phyloP scores from a whole-genome alignment of 371 early-diverging fungal genomes.

The Syncephalastrum racemosum region DNA sequence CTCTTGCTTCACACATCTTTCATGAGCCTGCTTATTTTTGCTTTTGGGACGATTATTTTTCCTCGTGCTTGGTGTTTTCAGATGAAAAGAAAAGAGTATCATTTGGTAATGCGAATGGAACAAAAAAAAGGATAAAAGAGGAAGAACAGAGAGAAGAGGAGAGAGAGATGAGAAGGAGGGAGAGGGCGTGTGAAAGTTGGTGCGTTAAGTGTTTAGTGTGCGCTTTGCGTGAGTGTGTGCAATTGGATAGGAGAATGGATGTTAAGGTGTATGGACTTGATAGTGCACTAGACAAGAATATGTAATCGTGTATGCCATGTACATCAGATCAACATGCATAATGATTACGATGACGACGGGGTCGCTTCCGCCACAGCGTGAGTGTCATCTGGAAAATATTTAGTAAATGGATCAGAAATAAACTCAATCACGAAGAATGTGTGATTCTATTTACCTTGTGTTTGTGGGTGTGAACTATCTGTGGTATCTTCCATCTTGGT shows the following conservation, averaged over 20 bases:
- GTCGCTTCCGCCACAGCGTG: too few species aligned
- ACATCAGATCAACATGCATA: too few species aligned
- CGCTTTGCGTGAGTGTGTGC: neutral
- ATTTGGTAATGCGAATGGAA: slow-evolving; percentile 2
- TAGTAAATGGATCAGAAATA: neutral
- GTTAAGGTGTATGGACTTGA: neutral
- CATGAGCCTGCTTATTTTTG: slow-evolving; percentile 1
- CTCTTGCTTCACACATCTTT: too few species aligned
- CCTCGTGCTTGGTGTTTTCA: too few species aligned
- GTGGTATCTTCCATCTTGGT: neutral
- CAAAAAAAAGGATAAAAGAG: slow-evolving; percentile 3
- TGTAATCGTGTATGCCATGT: too few species aligned
- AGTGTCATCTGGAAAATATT: neutral
- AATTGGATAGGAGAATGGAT: neutral
- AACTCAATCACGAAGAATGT: neutral
- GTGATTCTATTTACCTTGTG: slow-evolving; percentile 7
- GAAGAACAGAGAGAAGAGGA: neutral
- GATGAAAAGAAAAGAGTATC: neutral
- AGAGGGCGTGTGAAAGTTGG: neutral
- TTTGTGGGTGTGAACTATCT: neutral
- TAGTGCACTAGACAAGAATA: neutral
- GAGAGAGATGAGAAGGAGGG: neutral
- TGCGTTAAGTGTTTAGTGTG: neutral
- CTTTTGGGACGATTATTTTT: neutral
- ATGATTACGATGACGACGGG: too few species aligned